Percentiles rank a stretch among this genome's conserved stretches.
These are phyloP conservation scores for Podospora sp. DNA, from an alignment of 495 filamentous ascomycete species.

Conservation along the genomic window DNA sequence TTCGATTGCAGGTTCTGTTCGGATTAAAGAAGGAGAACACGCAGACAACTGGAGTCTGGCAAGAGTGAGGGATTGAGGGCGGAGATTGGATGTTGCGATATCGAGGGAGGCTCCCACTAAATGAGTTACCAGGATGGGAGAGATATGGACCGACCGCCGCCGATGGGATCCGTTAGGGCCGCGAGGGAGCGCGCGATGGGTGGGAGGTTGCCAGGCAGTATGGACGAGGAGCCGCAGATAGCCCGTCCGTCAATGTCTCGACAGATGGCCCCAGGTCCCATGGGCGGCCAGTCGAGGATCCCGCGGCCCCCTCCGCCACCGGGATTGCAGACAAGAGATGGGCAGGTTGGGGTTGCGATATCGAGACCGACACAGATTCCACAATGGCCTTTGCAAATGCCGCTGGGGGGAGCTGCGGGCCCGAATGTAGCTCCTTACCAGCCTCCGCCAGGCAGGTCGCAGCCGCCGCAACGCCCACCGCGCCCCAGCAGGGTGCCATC, in stretches of 20 bases:
- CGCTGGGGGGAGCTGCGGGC: constrained; percentile 43
- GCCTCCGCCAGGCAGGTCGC: constrained; percentile 54
- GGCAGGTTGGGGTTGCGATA: constrained; percentile 51
- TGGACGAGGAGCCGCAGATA: constrained; percentile 52
- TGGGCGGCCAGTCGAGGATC: constrained; percentile 34
- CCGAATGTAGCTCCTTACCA: constrained; percentile 46
- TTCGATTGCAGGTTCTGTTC: constrained; percentile 35
- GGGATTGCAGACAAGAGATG: constrained; percentile 44
- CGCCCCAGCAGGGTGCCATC: constrained; percentile 63
- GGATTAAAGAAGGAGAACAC: constrained; percentile 27
- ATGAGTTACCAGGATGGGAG: constrained; percentile 56
- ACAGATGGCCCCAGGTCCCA: constrained; percentile 34
- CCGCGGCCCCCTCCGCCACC: constrained; percentile 40
- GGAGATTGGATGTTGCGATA: constrained; percentile 30
- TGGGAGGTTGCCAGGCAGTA: constrained; percentile 21
- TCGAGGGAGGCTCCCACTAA: constrained; percentile 38
- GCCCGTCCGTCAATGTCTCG: constrained; percentile 49
- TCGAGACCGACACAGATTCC: constrained; percentile 55
- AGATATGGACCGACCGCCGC: constrained; percentile 44
- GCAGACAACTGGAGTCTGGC: constrained; percentile 26
- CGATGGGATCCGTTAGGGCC: constrained; percentile 48
- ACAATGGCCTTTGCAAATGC: constrained; percentile 57
- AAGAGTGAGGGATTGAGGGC: constrained; percentile 25
- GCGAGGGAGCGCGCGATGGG: constrained; percentile 49
- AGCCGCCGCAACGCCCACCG: constrained; percentile 68